Evolutionary conservation across 2,329 filamentous ascomycete genomes (phyloP).

Genomic region (Colletotrichum graminicola): DNA sequence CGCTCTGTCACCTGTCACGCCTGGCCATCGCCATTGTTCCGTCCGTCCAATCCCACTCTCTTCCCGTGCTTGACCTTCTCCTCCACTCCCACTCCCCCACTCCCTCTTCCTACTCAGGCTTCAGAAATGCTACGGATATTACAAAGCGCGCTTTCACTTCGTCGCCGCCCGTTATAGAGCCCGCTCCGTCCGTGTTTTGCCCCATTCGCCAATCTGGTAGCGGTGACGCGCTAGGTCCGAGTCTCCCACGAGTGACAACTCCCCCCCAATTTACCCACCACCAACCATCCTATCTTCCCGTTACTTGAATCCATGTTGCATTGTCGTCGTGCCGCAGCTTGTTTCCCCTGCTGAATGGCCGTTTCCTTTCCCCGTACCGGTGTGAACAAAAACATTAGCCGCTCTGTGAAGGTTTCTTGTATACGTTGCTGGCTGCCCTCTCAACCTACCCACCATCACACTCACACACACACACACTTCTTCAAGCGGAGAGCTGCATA

Average conservation of each 20-base stretch:
- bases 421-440: neutral
- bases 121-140: neutral
- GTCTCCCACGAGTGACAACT: neutral
- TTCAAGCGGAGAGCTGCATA: constrained; percentile 19
- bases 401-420: neutral
- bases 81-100: neutral
- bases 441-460: neutral
- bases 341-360: constrained; percentile 6
- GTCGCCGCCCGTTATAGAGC: neutral
- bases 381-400: constrained; percentile 16
- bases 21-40: neutral
- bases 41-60: constrained; percentile 8
- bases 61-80: constrained; percentile 1
- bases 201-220: constrained; percentile 33
- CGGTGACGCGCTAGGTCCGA: neutral
- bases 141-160: neutral
- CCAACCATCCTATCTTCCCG: constrained; percentile 7
- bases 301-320: constrained; percentile 26
- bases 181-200: constrained; percentile 4
- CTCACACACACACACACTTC: neutral
- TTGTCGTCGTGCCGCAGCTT: constrained; percentile 27
- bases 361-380: neutral
- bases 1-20: neutral
- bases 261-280: constrained; percentile 5
- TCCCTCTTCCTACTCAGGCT: neutral